Evolutionary conservation across 331 rosid genomes (phyloP), one percentile per base, ranked within the genome.

Genomic region (Prunus yedoensis): DNA sequence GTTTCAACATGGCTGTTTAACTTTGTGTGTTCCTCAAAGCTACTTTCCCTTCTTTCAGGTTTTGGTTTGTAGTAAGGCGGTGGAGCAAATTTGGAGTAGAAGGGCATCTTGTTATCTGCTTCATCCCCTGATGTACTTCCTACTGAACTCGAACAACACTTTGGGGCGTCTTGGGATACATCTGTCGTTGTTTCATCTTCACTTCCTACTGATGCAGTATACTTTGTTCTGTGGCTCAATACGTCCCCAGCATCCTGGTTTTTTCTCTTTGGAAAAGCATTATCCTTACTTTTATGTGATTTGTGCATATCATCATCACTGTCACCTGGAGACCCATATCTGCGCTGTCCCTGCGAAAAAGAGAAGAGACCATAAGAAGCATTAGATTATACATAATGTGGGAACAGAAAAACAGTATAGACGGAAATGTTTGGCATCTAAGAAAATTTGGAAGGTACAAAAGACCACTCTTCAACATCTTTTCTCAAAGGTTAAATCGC

Each of bases 1-100:
- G 78, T 18, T 51, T 73, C 83, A 10, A 18, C 30, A 30, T 25
- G 70, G 30, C 51, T 8, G 16, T 53, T 64, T 11, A 65, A 20
- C 68, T 83, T 67, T 54, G 56, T 51, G 18, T 77, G 71, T 66
- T 77, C 83, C 65, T 45, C 78, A 9, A 23, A 68, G 60, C 25
- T 79, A 76, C 49, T 79, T 78, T 80, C 80, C 14, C 14, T 64
- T 77, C 65, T 79, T 25, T 58, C 79, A 14, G 84, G 63, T 35
- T 80, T 79, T 16, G 76, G 69, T 72, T 73, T 89, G 74, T 88
- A 76, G 71, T 85, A 89, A 57, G 97, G 97, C 6, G 97, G 94
- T 28, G 85, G 91, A 35, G 64, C 52, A 43, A 66, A 58, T 43
- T 60, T 80, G 45, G 50, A 60, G 27, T 66, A 32, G 74, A 82